phyloP scores from a whole-genome alignment of 208 protist genomes.

The Trypanosoma theileri region DNA sequence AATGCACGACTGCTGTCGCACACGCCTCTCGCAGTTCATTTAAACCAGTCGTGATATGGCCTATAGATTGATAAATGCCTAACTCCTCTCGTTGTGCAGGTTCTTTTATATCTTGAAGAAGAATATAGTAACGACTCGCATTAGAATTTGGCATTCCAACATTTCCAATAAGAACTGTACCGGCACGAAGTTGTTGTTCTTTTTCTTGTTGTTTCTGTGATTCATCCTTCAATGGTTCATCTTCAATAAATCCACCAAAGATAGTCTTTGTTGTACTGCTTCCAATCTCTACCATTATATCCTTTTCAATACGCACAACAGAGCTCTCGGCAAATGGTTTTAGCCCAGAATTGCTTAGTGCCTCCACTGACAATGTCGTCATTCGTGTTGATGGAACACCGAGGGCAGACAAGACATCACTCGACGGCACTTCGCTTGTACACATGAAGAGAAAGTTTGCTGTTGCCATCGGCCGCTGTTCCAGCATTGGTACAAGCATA shows the following conservation, averaged over 20 bases:
- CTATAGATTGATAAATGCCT: slow-evolving; percentile 49
- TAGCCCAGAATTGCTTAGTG: slow-evolving; percentile 36
- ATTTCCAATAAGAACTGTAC: slow-evolving; percentile 67
- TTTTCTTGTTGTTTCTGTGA: not conserved
- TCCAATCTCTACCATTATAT: slow-evolving; percentile 66
- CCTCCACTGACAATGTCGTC: slow-evolving; percentile 23
- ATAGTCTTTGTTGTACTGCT: slow-evolving; percentile 82
- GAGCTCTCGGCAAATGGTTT: slow-evolving; percentile 56
- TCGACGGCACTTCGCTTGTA: slow-evolving; percentile 55
- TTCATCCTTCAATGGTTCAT: slow-evolving; percentile 35
- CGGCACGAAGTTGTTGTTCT: slow-evolving; percentile 35
- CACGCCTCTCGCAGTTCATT: slow-evolving; percentile 42
- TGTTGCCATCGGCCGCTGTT: slow-evolving; percentile 52
- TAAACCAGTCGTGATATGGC: slow-evolving; percentile 54
- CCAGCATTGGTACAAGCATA: slow-evolving; percentile 44
- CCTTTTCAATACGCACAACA: slow-evolving; percentile 66
- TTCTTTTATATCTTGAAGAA: slow-evolving; percentile 42
- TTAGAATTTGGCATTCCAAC: slow-evolving; percentile 66
- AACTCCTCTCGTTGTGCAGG: slow-evolving; percentile 38
- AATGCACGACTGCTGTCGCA: slow-evolving; percentile 41
- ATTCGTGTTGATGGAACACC: slow-evolving; percentile 10
- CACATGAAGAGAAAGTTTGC: slow-evolving; percentile 74
- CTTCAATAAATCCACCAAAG: slow-evolving; percentile 71
- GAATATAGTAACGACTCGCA: slow-evolving; percentile 77
- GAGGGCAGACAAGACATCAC: slow-evolving; percentile 33